Percentiles rank a stretch among this genome's conserved stretches.
Evolutionary conservation across 768 basidiomycete genomes (phyloP).

Genomic region (Phylloporus arenicola): DNA sequence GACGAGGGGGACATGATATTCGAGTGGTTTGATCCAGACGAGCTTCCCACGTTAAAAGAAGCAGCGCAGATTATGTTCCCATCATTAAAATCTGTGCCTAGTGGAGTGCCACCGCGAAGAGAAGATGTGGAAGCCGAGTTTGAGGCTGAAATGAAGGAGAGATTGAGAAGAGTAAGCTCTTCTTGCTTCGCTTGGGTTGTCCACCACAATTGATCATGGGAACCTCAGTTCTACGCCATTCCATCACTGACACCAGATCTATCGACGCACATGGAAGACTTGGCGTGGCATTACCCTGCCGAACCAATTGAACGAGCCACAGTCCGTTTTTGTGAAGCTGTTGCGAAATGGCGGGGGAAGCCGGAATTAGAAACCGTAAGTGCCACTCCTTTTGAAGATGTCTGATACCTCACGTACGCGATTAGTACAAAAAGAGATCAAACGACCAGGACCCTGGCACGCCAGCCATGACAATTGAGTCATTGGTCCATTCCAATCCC

Average conservation of each 20-base stretch:
- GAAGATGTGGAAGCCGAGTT: constrained; percentile 65
- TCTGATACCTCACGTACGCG: constrained; percentile 25
- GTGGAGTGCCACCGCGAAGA: constrained; percentile 27
- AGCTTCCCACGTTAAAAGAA: constrained; percentile 60
- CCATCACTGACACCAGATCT: constrained; percentile 67
- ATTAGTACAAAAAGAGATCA: constrained; percentile 55
- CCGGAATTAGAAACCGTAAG: constrained; percentile 75
- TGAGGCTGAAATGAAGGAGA: constrained; percentile 66
- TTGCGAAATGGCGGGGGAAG: constrained; percentile 78
- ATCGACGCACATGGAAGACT: constrained; percentile 67
- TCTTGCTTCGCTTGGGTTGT: background rate
- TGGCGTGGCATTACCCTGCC: constrained; percentile 72
- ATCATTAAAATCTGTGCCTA: constrained; percentile 32
- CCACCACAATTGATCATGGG: constrained; percentile 3
- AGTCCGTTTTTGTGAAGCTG: constrained; percentile 74
- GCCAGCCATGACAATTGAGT: constrained; percentile 54
- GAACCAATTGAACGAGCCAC: constrained; percentile 78
- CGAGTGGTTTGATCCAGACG: constrained; percentile 68
- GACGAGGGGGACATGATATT: constrained; percentile 39
- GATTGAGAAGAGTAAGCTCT: constrained; percentile 58
- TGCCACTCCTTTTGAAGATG: background rate
- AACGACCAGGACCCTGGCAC: constrained; percentile 25
- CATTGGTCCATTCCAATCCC: constrained; percentile 66
- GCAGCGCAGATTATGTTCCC: constrained; percentile 70
- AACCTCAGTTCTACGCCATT: constrained; percentile 69